A percentile compares a stretch with the other conserved stretches of the same genome.
These are phyloP conservation scores for Ganoderma lucidum DNA, from an alignment of 1,284 basidiomycete species.

Conservation along the genomic window DNA sequence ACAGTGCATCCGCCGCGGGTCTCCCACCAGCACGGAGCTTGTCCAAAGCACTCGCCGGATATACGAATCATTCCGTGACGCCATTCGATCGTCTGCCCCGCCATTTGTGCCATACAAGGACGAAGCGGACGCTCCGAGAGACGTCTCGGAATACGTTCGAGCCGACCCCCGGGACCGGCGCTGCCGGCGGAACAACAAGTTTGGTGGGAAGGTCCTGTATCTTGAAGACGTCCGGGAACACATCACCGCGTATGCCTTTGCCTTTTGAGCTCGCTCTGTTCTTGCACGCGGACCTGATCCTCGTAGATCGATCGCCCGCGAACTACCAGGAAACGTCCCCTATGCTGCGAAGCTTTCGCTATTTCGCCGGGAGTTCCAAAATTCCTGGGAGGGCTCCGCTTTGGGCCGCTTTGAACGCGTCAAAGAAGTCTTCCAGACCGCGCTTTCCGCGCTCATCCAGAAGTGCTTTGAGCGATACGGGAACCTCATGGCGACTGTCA, in stretches of 20 bases:
- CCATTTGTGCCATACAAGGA: slow-evolving; percentile 43
- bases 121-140: slow-evolving; percentile 15
- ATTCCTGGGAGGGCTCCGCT: slow-evolving; percentile 44
- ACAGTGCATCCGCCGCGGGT: slow-evolving; percentile 15
- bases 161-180: too few species aligned
- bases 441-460: slow-evolving; percentile 34
- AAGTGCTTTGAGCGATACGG: slow-evolving; percentile 42
- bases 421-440: slow-evolving; percentile 36
- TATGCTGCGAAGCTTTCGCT: slow-evolving; percentile 52
- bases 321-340: slow-evolving; percentile 59
- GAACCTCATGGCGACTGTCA: slow-evolving; percentile 38
- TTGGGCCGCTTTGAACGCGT: slow-evolving; percentile 32
- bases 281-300: background rate
- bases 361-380: slow-evolving; percentile 51
- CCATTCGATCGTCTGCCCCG: slow-evolving; percentile 43
- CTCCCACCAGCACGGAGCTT: too few species aligned
- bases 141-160: slow-evolving; percentile 22
- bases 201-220: slow-evolving; percentile 20
- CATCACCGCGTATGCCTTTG: slow-evolving; percentile 31
- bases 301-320: slow-evolving; percentile 54
- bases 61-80: slow-evolving; percentile 14
- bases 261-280: background rate
- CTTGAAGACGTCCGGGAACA: slow-evolving; percentile 33
- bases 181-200: too few species aligned
- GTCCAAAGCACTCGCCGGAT: background rate